phyloP scores from a whole-genome alignment of 73 alveolate genomes.

The Uronychia setigera region DNA sequence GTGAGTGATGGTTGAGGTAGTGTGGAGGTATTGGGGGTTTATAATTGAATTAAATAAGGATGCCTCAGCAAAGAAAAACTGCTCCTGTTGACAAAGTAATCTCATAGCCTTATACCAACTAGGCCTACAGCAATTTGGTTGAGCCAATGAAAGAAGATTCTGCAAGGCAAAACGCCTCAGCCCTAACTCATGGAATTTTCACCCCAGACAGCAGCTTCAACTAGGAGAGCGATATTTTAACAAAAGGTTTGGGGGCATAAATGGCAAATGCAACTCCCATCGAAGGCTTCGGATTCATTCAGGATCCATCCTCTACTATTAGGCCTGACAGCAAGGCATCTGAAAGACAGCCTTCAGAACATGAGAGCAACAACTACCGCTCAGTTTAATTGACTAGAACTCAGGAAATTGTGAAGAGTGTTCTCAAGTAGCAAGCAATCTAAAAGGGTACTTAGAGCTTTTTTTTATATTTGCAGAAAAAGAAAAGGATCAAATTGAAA shows the following conservation, averaged over 20 bases:
- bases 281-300: background rate
- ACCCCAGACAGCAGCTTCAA: background rate
- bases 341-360: too few species aligned
- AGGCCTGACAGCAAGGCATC: background rate
- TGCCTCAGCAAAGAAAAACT: conserved; percentile 4
- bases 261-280: background rate
- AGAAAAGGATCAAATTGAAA: background rate
- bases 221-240: background rate
- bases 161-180: background rate
- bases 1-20: conserved; percentile 4
- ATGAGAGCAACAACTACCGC: too few species aligned
- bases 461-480: background rate
- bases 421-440: background rate
- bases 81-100: background rate
- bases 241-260: background rate
- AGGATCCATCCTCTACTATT: background rate
- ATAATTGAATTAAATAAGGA: background rate
- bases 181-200: background rate
- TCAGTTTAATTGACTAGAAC: too few species aligned
- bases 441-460: background rate
- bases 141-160: background rate
- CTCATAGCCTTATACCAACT: background rate
- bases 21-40: background rate
- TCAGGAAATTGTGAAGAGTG: background rate
- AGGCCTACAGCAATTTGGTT: background rate